Evolutionary conservation across 192 early-diverging fungal species (phyloP).

Genomic region (Umbelopsis vinacea): DNA sequence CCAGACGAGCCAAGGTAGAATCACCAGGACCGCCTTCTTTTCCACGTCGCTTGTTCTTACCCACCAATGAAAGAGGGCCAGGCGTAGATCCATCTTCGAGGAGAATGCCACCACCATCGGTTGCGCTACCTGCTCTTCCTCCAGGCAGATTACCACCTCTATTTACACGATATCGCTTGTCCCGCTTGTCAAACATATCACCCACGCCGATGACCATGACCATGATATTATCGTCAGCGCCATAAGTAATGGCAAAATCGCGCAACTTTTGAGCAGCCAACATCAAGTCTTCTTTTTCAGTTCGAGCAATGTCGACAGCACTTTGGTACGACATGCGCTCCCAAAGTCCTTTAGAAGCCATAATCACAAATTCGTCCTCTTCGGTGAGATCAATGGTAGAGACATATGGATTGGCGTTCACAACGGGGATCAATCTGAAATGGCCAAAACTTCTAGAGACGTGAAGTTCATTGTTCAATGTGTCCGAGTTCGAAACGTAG

Average conservation of each 20-base stretch:
- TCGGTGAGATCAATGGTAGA: slow-evolving; percentile 72
- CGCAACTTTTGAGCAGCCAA: slow-evolving; percentile 80
- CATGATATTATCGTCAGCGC: slow-evolving; percentile 76
- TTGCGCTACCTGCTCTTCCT: slow-evolving; percentile 34
- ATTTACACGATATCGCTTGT: slow-evolving; percentile 37
- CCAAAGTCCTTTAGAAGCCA: slow-evolving; percentile 78
- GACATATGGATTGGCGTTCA: slow-evolving; percentile 87
- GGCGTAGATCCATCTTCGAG: slow-evolving; percentile 25
- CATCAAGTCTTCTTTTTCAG: slow-evolving; percentile 75
- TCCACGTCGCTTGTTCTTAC: slow-evolving; percentile 46
- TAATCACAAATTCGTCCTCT: slow-evolving; percentile 80
- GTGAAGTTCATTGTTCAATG: slow-evolving; percentile 75
- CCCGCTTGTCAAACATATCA: slow-evolving; percentile 67
- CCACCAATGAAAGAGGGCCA: slow-evolving; percentile 22
- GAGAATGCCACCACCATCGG: slow-evolving; percentile 13
- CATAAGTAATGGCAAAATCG: slow-evolving; percentile 85
- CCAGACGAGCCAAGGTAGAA: slow-evolving; percentile 61
- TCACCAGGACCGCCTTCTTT: slow-evolving; percentile 57
- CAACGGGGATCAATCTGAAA: slow-evolving; percentile 78
- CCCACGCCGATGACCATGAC: slow-evolving; percentile 90
- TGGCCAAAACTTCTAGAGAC: slow-evolving; percentile 87
- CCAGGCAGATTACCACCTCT: slow-evolving; percentile 43
- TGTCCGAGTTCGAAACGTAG: slow-evolving; percentile 73
- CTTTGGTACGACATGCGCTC: slow-evolving; percentile 79
- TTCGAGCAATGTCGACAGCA: slow-evolving; percentile 84